Percentiles rank a stretch among this genome's conserved stretches.
These are phyloP conservation scores for Aspergillus cristatus DNA, from an alignment of 495 filamentous ascomycete species.

Conservation along the genomic window DNA sequence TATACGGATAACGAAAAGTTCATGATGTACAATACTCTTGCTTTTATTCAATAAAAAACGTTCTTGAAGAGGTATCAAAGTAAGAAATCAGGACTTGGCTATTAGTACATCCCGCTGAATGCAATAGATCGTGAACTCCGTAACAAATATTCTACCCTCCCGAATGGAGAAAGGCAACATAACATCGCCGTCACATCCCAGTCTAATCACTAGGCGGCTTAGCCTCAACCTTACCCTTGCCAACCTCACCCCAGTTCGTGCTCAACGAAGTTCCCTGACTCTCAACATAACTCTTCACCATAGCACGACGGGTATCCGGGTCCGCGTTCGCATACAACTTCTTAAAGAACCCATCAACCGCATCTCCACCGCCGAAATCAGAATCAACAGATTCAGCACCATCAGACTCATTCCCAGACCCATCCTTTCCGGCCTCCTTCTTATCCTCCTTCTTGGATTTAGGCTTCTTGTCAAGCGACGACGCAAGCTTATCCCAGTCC, in stretches of 20 bases:
- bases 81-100: too few relatives aligned
- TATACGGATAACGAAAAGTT: too few relatives aligned
- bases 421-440: slow-evolving; percentile 14
- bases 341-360: slow-evolving; percentile 87
- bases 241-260: slow-evolving; percentile 86
- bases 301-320: slow-evolving; percentile 74
- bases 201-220: slow-evolving; percentile 46
- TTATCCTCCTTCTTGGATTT: slow-evolving; percentile 10
- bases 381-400: slow-evolving; percentile 40
- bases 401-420: slow-evolving; percentile 28
- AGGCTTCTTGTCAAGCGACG: slow-evolving; percentile 42
- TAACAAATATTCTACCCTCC: too few relatives aligned
- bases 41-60: too few relatives aligned
- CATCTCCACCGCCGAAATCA: slow-evolving; percentile 56
- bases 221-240: slow-evolving; percentile 59
- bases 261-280: slow-evolving; percentile 89
- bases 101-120: neutral
- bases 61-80: too few relatives aligned
- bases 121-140: neutral
- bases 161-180: too few relatives aligned
- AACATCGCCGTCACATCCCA: too few relatives aligned
- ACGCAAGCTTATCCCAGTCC: slow-evolving; percentile 81
- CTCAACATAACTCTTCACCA: slow-evolving; percentile 96
- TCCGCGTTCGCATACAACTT: slow-evolving; percentile 73
- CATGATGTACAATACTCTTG: too few relatives aligned